Base-by-base conservation (phyloP, 2,329 filamentous ascomycete genomes). In the Fonsecaea pedrosoi region DNA sequence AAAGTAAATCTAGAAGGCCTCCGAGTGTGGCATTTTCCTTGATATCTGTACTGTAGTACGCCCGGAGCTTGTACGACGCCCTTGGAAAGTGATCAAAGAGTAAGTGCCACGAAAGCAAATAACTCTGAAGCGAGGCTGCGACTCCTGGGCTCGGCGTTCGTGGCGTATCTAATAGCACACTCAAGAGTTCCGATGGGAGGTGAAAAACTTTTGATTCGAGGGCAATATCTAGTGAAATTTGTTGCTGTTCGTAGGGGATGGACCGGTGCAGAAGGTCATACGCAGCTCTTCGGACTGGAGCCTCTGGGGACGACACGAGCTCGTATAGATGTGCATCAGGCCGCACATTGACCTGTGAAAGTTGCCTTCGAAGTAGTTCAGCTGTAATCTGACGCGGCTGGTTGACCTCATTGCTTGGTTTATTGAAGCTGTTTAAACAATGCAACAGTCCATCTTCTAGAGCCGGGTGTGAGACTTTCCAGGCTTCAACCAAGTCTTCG, bases 31-130 rank as follows among this genome's bases (percentile, higher is more conserved):
- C 89, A 13, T 89, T 89, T 32, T 90, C 85, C 76, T 93, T 95
- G 64, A 99, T 85, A 66, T 91, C 87, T 30, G 92, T 87, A 0
- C 88, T 86, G 74, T 97, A 98, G 73, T 94, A 89, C 66, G 87
- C 87, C 72, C 92, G 91, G 15, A 98, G 88, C 73, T 92, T 92
- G 77, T 91, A 90, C 0, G 94, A 92, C 12, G 93, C 88, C 21
- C 88, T 87, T 18, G 84, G 82, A 75, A 94, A 96, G 54, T 94
- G 90, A 72, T 96, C 92, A 75, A 96, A 98, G 0, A 97, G 85
- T 1, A 98, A 83, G 70, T 92, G 87, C 95, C 95, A 99, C 10
- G 92, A 91, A 34, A 97, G 82, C 2, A 99, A 83, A 74, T 97
- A 99, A 9, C 89, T 88, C 60, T 92, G 87, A 56, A 97, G 82